Base-by-base conservation (phyloP, 306 rosid genomes). In the Quercus suber region DNA sequence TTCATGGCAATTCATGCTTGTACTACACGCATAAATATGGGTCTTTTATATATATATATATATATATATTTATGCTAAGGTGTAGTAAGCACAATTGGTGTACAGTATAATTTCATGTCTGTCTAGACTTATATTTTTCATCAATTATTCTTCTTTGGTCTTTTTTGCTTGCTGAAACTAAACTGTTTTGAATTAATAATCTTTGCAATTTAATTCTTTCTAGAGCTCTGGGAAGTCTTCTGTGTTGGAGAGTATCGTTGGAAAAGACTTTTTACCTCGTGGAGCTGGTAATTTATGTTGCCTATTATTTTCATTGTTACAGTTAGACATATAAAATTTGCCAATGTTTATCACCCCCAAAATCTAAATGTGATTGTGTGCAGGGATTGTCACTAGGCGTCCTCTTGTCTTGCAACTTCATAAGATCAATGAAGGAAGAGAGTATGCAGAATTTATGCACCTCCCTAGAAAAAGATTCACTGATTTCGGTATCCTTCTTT, bases 221-320 rank as follows among this genome's bases (percentile, higher is more conserved):
- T 86, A 93, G 98, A 94, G 97, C 57, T 94, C 98, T 5, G 98
- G 98, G 17, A 94, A 94, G 80, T 94, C 98, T 79, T 94, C 98
- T 0, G 98, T 94, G 9, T 72, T 94, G 71, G 98, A 94, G 86
- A 94, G 98, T 69, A 65, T 94, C 69, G 98, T 94, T 19, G 96
- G 97, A 78, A 94, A 94, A 90, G 98, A 94, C 78, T 94, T 94
- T 87, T 88, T 94, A 78, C 98, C 98, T 33, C 97, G 98, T 35
- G 98, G 98, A 69, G 90, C 98, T 65, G 98, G 98, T 94, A 91
- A 61, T 49, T 74, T 71, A 53, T 13, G 7, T 8, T 72, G 55
- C 13, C 30, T 3, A 63, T 71, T 73, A 30, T 33, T 10, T 56
- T 55, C 27, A 1, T 73, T 25, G 45, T 17, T 27, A 4, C 35